These are phyloP conservation scores for Bipolaris cookei DNA, from an alignment of 2,329 filamentous ascomycete genomes.

Conservation along the genomic window DNA sequence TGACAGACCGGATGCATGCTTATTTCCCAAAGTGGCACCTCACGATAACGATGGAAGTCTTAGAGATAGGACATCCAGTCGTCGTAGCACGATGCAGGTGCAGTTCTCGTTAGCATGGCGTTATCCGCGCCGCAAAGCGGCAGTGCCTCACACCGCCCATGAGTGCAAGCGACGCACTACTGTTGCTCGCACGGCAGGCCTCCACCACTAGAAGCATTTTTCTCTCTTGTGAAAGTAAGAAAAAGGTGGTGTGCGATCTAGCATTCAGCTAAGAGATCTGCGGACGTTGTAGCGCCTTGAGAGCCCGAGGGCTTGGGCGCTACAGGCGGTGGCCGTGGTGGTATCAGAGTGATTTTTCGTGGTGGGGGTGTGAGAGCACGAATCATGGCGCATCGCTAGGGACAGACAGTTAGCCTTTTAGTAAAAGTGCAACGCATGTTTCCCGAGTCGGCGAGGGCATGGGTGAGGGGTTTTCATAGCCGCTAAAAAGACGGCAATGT, in stretches of 20 bases:
- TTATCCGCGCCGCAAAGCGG: slow-evolving; percentile 1
- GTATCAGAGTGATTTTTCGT: slow-evolving; percentile 3
- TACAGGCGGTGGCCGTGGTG: slow-evolving; percentile 7
- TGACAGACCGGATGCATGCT: slow-evolving; percentile 15
- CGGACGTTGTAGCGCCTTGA: slow-evolving; percentile 12
- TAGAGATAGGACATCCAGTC: slow-evolving; percentile 10
- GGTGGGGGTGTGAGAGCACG: slow-evolving; percentile 5
- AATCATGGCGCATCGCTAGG: slow-evolving; percentile 5
- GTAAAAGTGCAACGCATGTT: neutral
- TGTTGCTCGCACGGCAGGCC: neutral
- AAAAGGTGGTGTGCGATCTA: slow-evolving; percentile 17
- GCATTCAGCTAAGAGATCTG: slow-evolving; percentile 15
- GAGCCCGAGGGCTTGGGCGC: slow-evolving; percentile 9
- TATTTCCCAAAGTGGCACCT: slow-evolving; percentile 19
- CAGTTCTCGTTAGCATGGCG: slow-evolving; percentile 12
- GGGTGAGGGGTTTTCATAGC: neutral
- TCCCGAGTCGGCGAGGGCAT: neutral
- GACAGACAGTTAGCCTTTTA: neutral
- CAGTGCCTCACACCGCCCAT: slow-evolving; percentile 6
- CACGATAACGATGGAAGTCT: slow-evolving; percentile 25
- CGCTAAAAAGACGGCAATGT: slow-evolving; percentile 1
- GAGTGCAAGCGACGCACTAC: slow-evolving; percentile 8
- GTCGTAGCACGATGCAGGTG: slow-evolving; percentile 34
- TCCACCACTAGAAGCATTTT: neutral
- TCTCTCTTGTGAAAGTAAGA: neutral